phyloP scores from a whole-genome alignment of 1,284 basidiomycete species.

The Kalmanozyma brasiliensis region DNA sequence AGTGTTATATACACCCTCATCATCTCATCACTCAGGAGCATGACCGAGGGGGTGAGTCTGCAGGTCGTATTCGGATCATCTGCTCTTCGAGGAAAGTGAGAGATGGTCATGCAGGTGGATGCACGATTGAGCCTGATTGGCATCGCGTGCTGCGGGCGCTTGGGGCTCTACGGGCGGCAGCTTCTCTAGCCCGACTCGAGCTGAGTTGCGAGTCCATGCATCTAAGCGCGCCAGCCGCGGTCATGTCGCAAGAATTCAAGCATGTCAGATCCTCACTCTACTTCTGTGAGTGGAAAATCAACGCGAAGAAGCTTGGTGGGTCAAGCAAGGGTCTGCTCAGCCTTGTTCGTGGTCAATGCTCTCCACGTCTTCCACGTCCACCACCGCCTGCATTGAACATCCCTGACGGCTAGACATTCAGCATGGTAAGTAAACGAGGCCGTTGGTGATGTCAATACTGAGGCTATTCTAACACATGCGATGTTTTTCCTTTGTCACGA shows the following conservation, averaged over 20 bases:
- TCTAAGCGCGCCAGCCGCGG: conserved; percentile 20
- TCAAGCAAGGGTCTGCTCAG: conserved; percentile 5
- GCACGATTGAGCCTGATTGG: not conserved
- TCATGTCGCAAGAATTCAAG: not conserved
- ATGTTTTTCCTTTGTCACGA: not conserved
- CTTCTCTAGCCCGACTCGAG: conserved; percentile 27
- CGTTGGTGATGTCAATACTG: not conserved
- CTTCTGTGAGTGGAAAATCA: not conserved
- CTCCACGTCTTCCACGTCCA: no score
- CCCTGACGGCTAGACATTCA: no score
- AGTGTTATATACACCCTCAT: no score
- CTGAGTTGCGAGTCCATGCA: conserved; percentile 2
- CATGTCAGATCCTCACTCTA: not conserved
- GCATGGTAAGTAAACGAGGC: conserved; percentile 2
- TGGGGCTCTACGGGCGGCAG: conserved; percentile 49
- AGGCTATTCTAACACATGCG: no score
- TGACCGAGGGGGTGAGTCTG: no score
- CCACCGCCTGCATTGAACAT: no score
- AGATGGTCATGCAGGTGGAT: no score
- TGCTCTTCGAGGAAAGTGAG: no score
- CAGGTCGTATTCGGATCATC: no score
- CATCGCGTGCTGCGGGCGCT: conserved; percentile 12
- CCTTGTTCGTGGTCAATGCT: no score
- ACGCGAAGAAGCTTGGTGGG: no score
- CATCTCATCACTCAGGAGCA: no score